phyloP scores from a whole-genome alignment of 306 rosid genomes.

The Aeschynomene evenia region DNA sequence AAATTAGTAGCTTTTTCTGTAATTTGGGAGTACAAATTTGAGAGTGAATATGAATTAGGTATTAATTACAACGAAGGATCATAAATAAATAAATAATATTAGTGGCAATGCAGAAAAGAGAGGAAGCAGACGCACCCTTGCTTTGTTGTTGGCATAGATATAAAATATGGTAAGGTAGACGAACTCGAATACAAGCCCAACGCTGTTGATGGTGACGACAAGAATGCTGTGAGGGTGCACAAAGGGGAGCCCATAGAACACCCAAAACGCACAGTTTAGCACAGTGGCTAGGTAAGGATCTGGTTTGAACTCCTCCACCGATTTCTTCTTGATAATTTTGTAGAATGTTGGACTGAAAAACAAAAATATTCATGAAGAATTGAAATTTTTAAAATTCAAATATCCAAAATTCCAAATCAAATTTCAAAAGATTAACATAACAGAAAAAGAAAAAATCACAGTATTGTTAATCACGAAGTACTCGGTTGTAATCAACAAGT shows the following conservation, averaged over 20 bases:
- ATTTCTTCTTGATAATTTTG: conserved; percentile 39
- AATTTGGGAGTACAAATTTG: neutral
- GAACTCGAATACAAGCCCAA: conserved; percentile 52
- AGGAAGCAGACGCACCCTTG: conserved; percentile 37
- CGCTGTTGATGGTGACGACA: conserved; percentile 48
- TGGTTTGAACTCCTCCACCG: conserved; percentile 51
- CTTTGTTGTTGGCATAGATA: conserved; percentile 31
- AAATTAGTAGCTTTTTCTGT: conserved; percentile 38
- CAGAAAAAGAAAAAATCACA: no score
- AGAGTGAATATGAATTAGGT: no score
- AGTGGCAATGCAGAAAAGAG: neutral
- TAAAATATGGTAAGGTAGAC: conserved; percentile 44
- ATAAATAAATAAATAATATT: no score
- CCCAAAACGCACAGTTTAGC: conserved; percentile 35
- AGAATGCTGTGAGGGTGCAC: conserved; percentile 57
- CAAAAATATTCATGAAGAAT: no score
- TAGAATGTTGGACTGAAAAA: conserved; percentile 57
- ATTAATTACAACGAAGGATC: no score
- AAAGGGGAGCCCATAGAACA: conserved; percentile 26
- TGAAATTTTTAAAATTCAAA: neutral
- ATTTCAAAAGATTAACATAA: neutral
- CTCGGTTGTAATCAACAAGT: no score
- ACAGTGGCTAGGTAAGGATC: conserved; percentile 52
- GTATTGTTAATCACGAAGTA: no score
- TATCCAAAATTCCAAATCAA: neutral